phyloP scores from a whole-genome alignment of 108 stramenopile species.

The Pseudonitzschia multiseries region DNA sequence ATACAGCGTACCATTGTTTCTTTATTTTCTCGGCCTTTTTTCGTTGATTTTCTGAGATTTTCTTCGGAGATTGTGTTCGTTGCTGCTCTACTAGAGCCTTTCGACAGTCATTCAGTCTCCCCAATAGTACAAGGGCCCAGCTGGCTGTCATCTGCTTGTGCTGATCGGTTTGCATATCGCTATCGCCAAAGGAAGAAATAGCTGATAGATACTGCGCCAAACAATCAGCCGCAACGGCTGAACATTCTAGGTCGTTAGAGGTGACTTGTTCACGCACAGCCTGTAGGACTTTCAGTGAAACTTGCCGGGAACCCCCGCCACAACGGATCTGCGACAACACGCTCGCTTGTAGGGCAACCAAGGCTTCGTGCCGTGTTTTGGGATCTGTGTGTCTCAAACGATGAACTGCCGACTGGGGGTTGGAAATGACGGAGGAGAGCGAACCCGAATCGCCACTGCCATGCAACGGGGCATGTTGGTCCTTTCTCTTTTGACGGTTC shows the following conservation, averaged over 20 bases:
- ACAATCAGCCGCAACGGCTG: constrained; percentile 65
- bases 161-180: background rate
- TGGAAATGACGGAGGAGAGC: background rate
- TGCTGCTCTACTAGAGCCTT: constrained; percentile 14
- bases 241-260: constrained; percentile 65
- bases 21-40: constrained; percentile 19
- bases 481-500: constrained; percentile 25
- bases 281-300: constrained; percentile 47
- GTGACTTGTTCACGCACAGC: constrained; percentile 70
- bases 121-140: constrained; percentile 42
- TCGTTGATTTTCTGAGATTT: constrained; percentile 8
- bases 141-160: constrained; percentile 28
- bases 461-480: constrained; percentile 19
- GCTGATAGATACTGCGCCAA: constrained; percentile 53
- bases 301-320: background rate
- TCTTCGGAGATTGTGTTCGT: background rate
- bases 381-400: constrained; percentile 62
- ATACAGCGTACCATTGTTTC: constrained; percentile 40
- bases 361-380: constrained; percentile 52
- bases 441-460: background rate
- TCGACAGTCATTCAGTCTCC: constrained; percentile 37
- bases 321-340: constrained; percentile 21
- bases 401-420: constrained; percentile 33
- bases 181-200: background rate
- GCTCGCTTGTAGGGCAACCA: constrained; percentile 54